These are phyloP conservation scores for Populus pruinosa DNA, from an alignment of 345 rosid genomes.

Conservation along the genomic window DNA sequence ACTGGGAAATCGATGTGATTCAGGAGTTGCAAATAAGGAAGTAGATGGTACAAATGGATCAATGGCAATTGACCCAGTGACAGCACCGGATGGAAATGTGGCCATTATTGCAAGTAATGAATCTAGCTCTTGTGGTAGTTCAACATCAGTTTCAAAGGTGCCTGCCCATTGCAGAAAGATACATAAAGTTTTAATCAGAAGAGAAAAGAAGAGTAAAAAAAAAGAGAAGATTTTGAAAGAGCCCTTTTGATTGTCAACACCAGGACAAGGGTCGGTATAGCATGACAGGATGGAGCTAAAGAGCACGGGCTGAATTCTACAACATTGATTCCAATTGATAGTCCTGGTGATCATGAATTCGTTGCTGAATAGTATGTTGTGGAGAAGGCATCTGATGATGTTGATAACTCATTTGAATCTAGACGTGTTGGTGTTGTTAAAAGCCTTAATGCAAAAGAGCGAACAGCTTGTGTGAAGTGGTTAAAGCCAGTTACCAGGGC, in stretches of 20 bases:
- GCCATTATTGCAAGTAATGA: constrained; percentile 32
- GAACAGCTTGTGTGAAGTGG: constrained; percentile 88
- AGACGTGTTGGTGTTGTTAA: constrained; percentile 80
- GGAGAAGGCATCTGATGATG: constrained; percentile 79
- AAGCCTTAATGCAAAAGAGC: constrained; percentile 89
- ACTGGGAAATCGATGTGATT: constrained; percentile 30
- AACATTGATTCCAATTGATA: constrained; percentile 80
- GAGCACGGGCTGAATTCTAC: constrained; percentile 53
- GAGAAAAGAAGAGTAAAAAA: constrained; percentile 72
- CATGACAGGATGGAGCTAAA: constrained; percentile 84
- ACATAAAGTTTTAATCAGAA: constrained; percentile 74
- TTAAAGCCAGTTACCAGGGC: constrained; percentile 63
- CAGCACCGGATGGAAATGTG: constrained; percentile 34
- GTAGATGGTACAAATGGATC: constrained; percentile 38
- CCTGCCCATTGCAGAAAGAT: constrained; percentile 78
- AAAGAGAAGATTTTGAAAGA: constrained; percentile 84
- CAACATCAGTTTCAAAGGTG: constrained; percentile 59
- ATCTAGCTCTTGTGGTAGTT: constrained; percentile 48
- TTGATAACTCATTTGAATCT: constrained; percentile 54
- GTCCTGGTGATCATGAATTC: constrained; percentile 98
- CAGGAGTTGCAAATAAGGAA: constrained; percentile 47
- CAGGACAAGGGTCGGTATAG: constrained; percentile 70
- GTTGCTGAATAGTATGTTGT: constrained; percentile 88
- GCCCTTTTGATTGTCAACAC: constrained; percentile 71
- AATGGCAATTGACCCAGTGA: constrained; percentile 34